Evolutionary conservation across 305 asterid genomes (phyloP).

Genomic region (Petunia hybrid): DNA sequence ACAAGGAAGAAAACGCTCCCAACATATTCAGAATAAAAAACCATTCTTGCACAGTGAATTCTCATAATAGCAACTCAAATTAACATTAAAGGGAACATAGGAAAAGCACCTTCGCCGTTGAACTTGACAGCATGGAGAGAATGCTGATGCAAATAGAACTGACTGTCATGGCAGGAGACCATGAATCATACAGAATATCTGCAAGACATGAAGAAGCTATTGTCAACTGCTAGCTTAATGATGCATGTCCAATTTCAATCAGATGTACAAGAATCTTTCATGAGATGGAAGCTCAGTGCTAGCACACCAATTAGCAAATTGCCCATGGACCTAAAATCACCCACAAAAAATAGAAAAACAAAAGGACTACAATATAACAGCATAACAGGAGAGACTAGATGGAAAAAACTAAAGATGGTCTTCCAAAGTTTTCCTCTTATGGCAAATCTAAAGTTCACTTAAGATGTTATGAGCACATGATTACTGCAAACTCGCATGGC

Average conservation of each 20-base stretch:
- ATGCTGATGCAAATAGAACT: conserved; percentile 96
- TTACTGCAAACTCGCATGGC: neutral
- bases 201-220: conserved; percentile 35
- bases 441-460: neutral
- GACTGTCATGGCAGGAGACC: conserved; percentile 99
- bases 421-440: conserved; percentile 16
- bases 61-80: conserved; percentile 24
- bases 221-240: conserved; percentile 2
- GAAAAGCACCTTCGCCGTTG: conserved; percentile 69
- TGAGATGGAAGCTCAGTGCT: conserved; percentile 3
- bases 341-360: neutral
- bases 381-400: conserved; percentile 6
- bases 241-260: conserved; percentile 5
- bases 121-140: conserved; percentile 97
- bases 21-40: neutral
- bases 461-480: neutral
- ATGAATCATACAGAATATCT: conserved; percentile 95
- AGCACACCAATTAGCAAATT: conserved; percentile 12
- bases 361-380: neutral
- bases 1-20: conserved; percentile 25
- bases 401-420: conserved; percentile 6
- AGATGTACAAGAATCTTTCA: neutral
- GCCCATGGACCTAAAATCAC: neutral
- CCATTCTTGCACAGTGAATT: neutral
- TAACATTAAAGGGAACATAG: neutral